These are phyloP conservation scores for Nemania serpens DNA, from an alignment of 2,329 filamentous ascomycete species.

Conservation along the genomic window DNA sequence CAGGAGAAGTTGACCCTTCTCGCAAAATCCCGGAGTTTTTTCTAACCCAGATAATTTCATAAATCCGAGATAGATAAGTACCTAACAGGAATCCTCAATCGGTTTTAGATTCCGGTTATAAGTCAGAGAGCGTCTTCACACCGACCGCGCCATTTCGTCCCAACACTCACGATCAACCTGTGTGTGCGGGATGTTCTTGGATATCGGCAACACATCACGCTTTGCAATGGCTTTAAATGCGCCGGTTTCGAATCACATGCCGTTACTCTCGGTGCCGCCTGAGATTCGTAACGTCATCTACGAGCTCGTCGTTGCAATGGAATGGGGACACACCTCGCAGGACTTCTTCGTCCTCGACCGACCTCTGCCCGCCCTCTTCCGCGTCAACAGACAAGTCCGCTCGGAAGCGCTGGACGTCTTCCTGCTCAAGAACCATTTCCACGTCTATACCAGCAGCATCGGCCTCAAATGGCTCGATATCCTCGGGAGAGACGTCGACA, in stretches of 20 bases:
- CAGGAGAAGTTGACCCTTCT: constrained; percentile 1
- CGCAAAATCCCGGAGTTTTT: neutral
- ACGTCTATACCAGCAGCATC: constrained; percentile 26
- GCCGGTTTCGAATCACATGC: neutral
- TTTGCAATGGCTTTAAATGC: constrained; percentile 12
- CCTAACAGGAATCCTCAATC: neutral
- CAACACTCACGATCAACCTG: too few species aligned
- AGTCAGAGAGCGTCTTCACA: too few species aligned
- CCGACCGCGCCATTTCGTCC: too few species aligned
- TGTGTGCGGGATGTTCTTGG: neutral
- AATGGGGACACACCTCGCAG: constrained; percentile 24
- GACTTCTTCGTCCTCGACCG: constrained; percentile 27
- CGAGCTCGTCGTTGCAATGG: constrained; percentile 15
- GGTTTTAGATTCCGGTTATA: too few species aligned
- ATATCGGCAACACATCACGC: neutral
- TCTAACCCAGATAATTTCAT: neutral
- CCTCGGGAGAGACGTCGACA: constrained; percentile 24
- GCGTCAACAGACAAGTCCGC: constrained; percentile 25
- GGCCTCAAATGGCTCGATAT: constrained; percentile 27
- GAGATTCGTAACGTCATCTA: constrained; percentile 29
- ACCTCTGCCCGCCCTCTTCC: constrained; percentile 29
- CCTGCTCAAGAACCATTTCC: constrained; percentile 28
- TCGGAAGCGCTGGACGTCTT: constrained; percentile 29
- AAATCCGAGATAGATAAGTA: neutral
- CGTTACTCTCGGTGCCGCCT: constrained; percentile 16